These are phyloP conservation scores for Mallotus repandus DNA, from an alignment of 441 rosid species.

Conservation along the genomic window DNA sequence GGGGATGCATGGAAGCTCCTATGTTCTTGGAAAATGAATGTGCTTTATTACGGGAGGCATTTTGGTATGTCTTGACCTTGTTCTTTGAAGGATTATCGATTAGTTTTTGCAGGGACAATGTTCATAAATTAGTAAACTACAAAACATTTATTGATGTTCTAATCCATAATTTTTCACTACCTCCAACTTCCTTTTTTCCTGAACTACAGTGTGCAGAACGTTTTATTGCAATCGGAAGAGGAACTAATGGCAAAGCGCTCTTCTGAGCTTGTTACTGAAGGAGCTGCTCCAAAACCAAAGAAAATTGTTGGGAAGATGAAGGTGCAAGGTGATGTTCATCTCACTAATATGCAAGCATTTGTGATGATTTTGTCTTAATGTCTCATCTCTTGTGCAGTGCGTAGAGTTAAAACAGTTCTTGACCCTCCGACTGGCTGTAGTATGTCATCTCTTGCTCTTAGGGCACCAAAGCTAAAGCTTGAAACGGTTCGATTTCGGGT, in stretches of 20 bases:
- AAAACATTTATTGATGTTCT: neutral
- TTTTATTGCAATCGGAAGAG: conserved; percentile 95
- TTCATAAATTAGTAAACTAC: neutral
- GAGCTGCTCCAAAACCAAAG: conserved; percentile 76
- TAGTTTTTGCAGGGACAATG: neutral
- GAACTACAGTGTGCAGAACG: conserved; percentile 60
- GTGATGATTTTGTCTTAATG: conserved; percentile 18
- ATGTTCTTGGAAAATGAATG: conserved; percentile 96
- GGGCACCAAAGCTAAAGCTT: conserved; percentile 56
- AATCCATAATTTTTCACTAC: conserved; percentile 8
- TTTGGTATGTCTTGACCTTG: conserved; percentile 58
- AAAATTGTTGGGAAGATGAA: conserved; percentile 89
- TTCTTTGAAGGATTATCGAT: neutral
- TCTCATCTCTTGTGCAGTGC: conserved; percentile 53
- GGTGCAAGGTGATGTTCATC: conserved; percentile 71
- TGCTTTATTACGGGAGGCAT: conserved; percentile 77
- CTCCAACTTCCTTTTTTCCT: conserved; percentile 21
- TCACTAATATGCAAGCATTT: conserved; percentile 21
- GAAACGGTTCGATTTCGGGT: conserved; percentile 58
- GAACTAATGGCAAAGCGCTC: conserved; percentile 75
- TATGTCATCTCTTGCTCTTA: conserved; percentile 57
- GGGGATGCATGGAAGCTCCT: conserved; percentile 98
- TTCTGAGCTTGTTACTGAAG: conserved; percentile 62
- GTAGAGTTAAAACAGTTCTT: conserved; percentile 71
- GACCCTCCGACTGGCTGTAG: conserved; percentile 89